Evolutionary conservation across 2,329 filamentous ascomycete species (phyloP).

Genomic region (Lachnellula occidentalis): DNA sequence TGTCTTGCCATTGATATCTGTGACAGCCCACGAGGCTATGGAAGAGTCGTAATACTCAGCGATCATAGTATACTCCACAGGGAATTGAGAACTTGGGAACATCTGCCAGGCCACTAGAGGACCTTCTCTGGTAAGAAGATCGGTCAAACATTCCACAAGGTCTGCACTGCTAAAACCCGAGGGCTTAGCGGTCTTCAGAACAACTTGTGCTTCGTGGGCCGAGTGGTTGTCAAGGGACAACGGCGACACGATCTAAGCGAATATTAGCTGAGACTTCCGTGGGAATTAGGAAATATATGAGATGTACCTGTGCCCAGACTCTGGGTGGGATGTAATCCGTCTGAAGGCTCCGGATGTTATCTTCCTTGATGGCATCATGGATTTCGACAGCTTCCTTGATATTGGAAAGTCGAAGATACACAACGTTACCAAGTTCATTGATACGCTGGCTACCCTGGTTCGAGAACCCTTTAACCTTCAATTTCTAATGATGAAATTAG

Average conservation of each 20-base stretch:
- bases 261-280: constrained; percentile 29
- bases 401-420: constrained; percentile 20
- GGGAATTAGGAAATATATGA: background rate
- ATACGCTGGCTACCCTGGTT: constrained; percentile 5
- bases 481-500: constrained; percentile 13
- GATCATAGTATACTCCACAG: constrained; percentile 31
- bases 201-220: constrained; percentile 49
- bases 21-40: constrained; percentile 37
- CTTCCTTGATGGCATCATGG: constrained; percentile 20
- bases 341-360: constrained; percentile 15
- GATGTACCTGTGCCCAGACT: constrained; percentile 16
- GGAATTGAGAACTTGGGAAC: constrained; percentile 20
- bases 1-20: constrained; percentile 19
- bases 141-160: constrained; percentile 37
- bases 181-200: constrained; percentile 41
- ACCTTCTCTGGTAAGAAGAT: constrained; percentile 42
- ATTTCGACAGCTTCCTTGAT: constrained; percentile 22
- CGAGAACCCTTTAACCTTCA: constrained; percentile 7
- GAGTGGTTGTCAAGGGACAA: constrained; percentile 19
- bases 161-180: constrained; percentile 20
- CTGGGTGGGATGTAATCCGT: constrained; percentile 24
- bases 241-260: constrained; percentile 12
- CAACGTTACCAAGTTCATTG: constrained; percentile 11
- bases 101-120: constrained; percentile 48
- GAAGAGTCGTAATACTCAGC: constrained; percentile 49